These are phyloP conservation scores for Phialemoniopsis sp. DNA, from an alignment of 2,329 filamentous ascomycete species.

Conservation along the genomic window DNA sequence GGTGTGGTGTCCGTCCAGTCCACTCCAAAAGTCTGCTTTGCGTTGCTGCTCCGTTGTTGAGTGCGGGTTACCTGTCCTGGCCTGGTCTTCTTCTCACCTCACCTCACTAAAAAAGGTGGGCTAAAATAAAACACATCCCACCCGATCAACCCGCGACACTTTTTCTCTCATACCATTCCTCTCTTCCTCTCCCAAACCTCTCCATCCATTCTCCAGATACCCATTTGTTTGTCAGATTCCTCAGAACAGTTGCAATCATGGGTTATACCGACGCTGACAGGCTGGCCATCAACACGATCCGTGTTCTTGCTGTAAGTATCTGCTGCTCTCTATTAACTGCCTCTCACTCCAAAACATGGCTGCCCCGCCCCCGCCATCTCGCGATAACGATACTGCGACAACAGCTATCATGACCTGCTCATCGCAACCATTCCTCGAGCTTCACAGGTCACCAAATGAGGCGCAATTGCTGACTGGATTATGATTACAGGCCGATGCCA, in stretches of 20 bases:
- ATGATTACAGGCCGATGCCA: slow-evolving; percentile 81
- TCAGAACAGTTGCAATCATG: slow-evolving; percentile 56
- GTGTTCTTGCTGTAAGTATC: slow-evolving; percentile 81
- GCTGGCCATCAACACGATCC: slow-evolving; percentile 97
- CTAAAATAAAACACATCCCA: too few relatives aligned
- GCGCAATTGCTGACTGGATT: slow-evolving; percentile 13
- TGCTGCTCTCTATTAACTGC: slow-evolving; percentile 11
- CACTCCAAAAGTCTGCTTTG: too few relatives aligned
- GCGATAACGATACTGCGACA: background rate
- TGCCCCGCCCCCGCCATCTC: slow-evolving; percentile 16
- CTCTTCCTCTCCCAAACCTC: slow-evolving; percentile 8
- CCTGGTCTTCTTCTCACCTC: too few relatives aligned
- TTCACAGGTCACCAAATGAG: background rate
- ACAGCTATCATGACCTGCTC: slow-evolving; percentile 1
- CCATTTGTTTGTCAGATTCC: slow-evolving; percentile 4
- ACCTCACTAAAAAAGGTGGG: too few relatives aligned
- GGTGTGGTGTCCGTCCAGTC: too few relatives aligned
- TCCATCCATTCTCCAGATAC: slow-evolving; percentile 5
- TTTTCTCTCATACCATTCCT: slow-evolving; percentile 5
- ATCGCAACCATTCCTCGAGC: too few relatives aligned
- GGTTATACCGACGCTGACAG: slow-evolving; percentile 82
- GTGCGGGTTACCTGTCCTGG: too few relatives aligned
- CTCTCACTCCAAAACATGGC: slow-evolving; percentile 14
- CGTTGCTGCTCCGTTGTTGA: too few relatives aligned
- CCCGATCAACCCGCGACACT: background rate